Percentiles rank a stretch among this genome's conserved stretches.
phyloP scores from a whole-genome alignment of 805 yeast species.

The Phaffomyces opuntiae region DNA sequence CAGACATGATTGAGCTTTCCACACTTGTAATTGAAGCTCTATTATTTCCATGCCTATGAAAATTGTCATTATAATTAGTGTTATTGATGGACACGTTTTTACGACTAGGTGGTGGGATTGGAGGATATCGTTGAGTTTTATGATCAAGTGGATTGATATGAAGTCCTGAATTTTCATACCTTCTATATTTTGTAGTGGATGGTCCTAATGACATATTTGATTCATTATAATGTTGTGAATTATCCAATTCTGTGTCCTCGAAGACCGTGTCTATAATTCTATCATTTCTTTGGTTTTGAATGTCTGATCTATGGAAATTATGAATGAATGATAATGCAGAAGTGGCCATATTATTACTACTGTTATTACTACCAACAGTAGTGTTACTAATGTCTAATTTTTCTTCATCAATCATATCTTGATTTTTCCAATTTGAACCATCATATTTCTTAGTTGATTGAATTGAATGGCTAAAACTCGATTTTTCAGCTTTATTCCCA shows the following conservation, averaged over 20 bases:
- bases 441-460: conserved; percentile 20
- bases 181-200: neutral
- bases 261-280: conserved; percentile 21
- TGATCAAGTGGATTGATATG: conserved; percentile 19
- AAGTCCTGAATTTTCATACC: conserved; percentile 16
- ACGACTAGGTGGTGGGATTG: conserved; percentile 19
- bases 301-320: neutral
- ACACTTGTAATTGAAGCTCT: conserved; percentile 16
- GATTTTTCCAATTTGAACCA: conserved; percentile 3
- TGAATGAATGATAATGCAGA: conserved; percentile 9
- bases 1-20: conserved; percentile 21
- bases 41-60: conserved; percentile 16
- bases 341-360: neutral
- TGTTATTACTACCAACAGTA: neutral
- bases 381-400: too few relatives aligned
- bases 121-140: conserved; percentile 10
- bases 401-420: conserved; percentile 1
- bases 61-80: conserved; percentile 2
- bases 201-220: neutral
- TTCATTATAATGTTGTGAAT: neutral
- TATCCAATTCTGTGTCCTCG: conserved; percentile 19
- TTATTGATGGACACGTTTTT: conserved; percentile 2
- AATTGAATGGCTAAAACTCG: conserved; percentile 22
- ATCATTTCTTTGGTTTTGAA: neutral
- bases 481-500: conserved; percentile 6